These are phyloP conservation scores for Xylariaceae sp. DNA, from an alignment of 2,329 filamentous ascomycete species.

Conservation along the genomic window DNA sequence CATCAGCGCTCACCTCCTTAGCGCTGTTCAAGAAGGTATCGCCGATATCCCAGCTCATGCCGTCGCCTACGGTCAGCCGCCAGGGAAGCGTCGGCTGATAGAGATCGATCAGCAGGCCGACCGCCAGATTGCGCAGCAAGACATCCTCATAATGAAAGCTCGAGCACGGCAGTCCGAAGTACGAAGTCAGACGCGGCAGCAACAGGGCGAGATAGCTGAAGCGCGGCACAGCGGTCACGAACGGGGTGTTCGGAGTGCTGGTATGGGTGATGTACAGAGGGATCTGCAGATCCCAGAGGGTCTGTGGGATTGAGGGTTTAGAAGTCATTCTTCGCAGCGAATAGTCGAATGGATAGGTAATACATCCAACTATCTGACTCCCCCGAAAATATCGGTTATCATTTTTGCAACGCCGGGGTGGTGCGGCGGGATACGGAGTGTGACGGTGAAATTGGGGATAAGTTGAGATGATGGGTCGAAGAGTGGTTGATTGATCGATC, in stretches of 20 bases:
- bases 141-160: conserved; percentile 57
- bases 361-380: conserved; percentile 10
- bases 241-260: conserved; percentile 49
- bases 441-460: not conserved
- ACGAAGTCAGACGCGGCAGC: conserved; percentile 56
- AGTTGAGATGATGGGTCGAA: not conserved
- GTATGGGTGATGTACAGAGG: conserved; percentile 59
- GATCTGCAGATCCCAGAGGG: conserved; percentile 58
- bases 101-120: conserved; percentile 52
- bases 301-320: conserved; percentile 42
- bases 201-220: conserved; percentile 63
- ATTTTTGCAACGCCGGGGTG: conserved; percentile 9
- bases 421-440: not conserved
- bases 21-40: conserved; percentile 67
- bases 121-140: conserved; percentile 37
- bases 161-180: conserved; percentile 57
- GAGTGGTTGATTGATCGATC: too few relatives aligned
- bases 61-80: conserved; percentile 57
- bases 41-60: conserved; percentile 60
- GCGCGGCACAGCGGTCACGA: conserved; percentile 58
- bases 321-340: conserved; percentile 11
- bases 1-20: conserved; percentile 57
- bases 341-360: not conserved
- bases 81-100: conserved; percentile 59
- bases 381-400: conserved; percentile 9